Evolutionary conservation across 2,329 filamentous ascomycete species (phyloP).

Genomic region (Aspergillus terreus): DNA sequence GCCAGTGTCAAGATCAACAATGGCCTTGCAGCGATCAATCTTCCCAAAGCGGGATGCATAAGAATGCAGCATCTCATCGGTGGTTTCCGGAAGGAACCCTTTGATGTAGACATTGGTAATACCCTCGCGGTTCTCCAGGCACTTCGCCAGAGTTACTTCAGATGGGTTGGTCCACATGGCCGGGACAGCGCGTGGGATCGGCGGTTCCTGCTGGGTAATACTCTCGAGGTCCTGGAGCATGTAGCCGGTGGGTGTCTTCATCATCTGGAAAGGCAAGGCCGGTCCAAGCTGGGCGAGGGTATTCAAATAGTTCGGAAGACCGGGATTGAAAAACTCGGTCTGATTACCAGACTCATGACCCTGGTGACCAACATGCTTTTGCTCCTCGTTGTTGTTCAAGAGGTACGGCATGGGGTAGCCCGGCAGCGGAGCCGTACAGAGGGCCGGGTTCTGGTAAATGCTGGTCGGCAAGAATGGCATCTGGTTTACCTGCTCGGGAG

Average conservation of each 20-base stretch:
- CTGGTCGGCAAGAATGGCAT: slow-evolving; percentile 34
- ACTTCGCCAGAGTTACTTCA: slow-evolving; percentile 88
- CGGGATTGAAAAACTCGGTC: slow-evolving; percentile 59
- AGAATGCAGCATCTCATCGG: slow-evolving; percentile 78
- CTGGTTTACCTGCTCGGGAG: slow-evolving; percentile 31
- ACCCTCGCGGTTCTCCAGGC: slow-evolving; percentile 87
- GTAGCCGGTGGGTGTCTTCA: slow-evolving; percentile 45
- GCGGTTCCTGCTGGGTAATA: slow-evolving; percentile 69
- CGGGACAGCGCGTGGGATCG: slow-evolving; percentile 82
- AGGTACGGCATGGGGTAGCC: slow-evolving; percentile 37
- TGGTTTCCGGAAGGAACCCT: slow-evolving; percentile 90
- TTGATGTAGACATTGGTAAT: slow-evolving; percentile 99
- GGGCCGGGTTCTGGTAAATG: slow-evolving; percentile 35
- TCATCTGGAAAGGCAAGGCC: slow-evolving; percentile 41
- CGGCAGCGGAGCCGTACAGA: slow-evolving; percentile 26
- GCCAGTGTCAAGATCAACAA: slow-evolving; percentile 89
- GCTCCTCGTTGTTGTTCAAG: slow-evolving; percentile 37
- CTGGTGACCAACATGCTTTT: slow-evolving; percentile 55
- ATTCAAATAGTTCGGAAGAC: slow-evolving; percentile 51
- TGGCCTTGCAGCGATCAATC: slow-evolving; percentile 96
- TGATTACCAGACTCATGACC: slow-evolving; percentile 59
- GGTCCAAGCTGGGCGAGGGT: slow-evolving; percentile 58
- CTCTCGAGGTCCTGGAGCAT: slow-evolving; percentile 56
- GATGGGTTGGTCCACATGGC: slow-evolving; percentile 77
- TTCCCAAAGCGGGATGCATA: slow-evolving; percentile 87